Percentiles rank a stretch among this genome's conserved stretches.
phyloP scores from a whole-genome alignment of 805 yeast genomes.

The Cyberlindnera japonica region DNA sequence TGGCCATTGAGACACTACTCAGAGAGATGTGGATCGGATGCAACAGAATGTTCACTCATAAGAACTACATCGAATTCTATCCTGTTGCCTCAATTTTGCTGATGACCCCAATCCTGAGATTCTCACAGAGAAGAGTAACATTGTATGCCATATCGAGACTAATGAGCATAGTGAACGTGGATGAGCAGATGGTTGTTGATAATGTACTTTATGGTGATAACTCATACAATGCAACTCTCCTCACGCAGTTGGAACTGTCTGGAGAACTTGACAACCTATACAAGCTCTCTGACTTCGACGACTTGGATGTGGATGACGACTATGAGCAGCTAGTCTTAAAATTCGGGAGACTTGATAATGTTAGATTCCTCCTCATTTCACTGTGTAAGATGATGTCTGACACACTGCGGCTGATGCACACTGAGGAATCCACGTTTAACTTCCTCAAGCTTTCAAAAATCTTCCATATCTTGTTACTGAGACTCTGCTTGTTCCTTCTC shows the following conservation, averaged over 20 bases:
- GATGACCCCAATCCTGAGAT: conserved; percentile 18
- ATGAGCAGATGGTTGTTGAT: conserved; percentile 13
- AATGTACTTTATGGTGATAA: conserved; percentile 16
- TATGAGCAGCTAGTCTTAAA: conserved; percentile 3
- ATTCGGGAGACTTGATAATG: conserved; percentile 10
- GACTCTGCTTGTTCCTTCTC: conserved; percentile 15
- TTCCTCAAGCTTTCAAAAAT: conserved; percentile 18
- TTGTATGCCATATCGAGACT: conserved; percentile 12
- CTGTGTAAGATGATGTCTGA: conserved; percentile 10
- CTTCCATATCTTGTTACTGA: conserved; percentile 14
- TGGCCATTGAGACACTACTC: conserved; percentile 13
- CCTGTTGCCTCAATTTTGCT: conserved; percentile 10
- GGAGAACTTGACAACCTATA: conserved; percentile 9
- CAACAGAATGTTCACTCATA: conserved; percentile 10
- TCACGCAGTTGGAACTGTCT: conserved; percentile 3
- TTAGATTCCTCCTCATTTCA: conserved; percentile 11
- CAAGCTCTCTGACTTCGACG: conserved; percentile 11
- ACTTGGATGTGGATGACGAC: conserved; percentile 13
- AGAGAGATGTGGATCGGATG: conserved; percentile 17
- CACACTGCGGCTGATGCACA: conserved; percentile 11
- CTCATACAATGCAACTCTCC: not conserved
- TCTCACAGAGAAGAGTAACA: conserved; percentile 17
- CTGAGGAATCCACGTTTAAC: conserved; percentile 12
- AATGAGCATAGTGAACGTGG: conserved; percentile 10
- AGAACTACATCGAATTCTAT: conserved; percentile 11